phyloP scores from a whole-genome alignment of 345 rosid genomes.

The Angophora floribunda region DNA sequence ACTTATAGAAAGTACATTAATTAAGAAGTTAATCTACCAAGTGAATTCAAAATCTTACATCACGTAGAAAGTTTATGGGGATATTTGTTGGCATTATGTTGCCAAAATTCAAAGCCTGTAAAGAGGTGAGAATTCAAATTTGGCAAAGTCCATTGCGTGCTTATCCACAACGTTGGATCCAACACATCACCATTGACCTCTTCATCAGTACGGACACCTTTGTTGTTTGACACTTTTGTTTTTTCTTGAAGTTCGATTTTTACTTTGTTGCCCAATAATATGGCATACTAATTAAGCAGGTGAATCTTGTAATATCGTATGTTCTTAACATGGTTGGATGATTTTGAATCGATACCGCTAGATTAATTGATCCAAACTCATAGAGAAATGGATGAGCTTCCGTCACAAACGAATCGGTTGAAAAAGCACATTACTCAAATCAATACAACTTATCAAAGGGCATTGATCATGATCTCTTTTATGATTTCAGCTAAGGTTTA shows the following conservation, averaged over 20 bases:
- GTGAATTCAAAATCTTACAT: not conserved
- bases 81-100: not conserved
- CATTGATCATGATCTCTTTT: not conserved
- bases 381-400: not conserved
- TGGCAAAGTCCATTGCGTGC: not conserved
- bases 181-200: not conserved
- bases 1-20: not conserved
- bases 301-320: not conserved
- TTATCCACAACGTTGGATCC: not conserved
- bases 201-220: not conserved
- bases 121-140: not conserved
- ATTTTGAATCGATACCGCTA: not conserved
- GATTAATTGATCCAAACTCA: not conserved
- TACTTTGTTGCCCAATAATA: not conserved
- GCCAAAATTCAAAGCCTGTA: not conserved
- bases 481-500: not conserved
- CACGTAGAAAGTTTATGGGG: not conserved
- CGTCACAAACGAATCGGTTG: not conserved
- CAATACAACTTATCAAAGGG: not conserved
- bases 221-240: not conserved
- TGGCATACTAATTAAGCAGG: not conserved
- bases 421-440: not conserved
- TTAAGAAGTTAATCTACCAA: not conserved
- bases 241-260: not conserved
- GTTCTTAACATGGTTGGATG: not conserved